Conservation (phyloP, 768 basidiomycete species). For the Serpula lacrymans region DNA sequence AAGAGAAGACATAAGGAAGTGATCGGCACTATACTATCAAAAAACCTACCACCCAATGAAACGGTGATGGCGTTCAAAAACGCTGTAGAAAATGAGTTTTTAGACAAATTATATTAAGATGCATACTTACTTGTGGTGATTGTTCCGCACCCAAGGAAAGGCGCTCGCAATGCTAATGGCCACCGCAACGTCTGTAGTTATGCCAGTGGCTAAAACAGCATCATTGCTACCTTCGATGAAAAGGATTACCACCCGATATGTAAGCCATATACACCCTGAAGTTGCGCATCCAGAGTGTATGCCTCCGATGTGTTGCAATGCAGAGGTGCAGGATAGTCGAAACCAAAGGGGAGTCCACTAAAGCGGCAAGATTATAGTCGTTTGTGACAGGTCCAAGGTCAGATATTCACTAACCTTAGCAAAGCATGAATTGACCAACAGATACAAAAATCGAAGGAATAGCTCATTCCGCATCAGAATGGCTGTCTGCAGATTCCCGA, state of each 20-base stretch:
- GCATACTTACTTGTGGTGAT: conserved; percentile 33
- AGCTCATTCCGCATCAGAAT: conserved; percentile 43
- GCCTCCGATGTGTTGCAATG: conserved; percentile 39
- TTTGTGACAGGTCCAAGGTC: not conserved
- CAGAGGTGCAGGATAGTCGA: conserved; percentile 35
- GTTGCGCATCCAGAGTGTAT: conserved; percentile 42
- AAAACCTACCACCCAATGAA: conserved; percentile 39
- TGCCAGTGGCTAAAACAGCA: conserved; percentile 34
- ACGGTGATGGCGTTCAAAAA: conserved; percentile 42
- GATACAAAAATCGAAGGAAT: conserved; percentile 36
- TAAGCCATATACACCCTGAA: conserved; percentile 36
- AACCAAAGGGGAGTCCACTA: conserved; percentile 42
- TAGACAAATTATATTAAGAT: not conserved
- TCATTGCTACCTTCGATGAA: conserved; percentile 32
- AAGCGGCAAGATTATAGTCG: not conserved
- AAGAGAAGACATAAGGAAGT: conserved; percentile 14
- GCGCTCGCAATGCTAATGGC: conserved; percentile 34
- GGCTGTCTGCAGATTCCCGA: conserved; percentile 39
- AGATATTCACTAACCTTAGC: conserved; percentile 28
- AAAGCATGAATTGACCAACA: conserved; percentile 31
- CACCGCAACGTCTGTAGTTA: conserved; percentile 38
- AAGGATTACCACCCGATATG: conserved; percentile 32
- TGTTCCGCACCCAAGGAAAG: conserved; percentile 42
- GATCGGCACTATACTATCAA: conserved; percentile 9
- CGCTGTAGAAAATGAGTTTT: conserved; percentile 18